Evolutionary conservation across 495 filamentous ascomycete genomes (phyloP).

Genomic region (Bathelium albidoporum): DNA sequence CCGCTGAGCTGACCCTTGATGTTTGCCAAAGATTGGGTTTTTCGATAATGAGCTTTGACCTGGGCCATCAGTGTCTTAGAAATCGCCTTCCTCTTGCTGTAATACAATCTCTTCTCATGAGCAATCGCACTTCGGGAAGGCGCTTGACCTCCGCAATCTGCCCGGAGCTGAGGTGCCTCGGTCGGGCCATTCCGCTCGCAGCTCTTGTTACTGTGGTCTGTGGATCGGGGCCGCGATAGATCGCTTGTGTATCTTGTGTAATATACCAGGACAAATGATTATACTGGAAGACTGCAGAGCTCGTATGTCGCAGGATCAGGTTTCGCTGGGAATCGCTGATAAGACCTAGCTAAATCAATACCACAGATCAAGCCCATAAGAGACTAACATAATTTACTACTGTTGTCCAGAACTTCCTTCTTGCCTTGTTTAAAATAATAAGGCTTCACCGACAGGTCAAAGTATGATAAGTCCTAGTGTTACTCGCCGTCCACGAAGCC

Average conservation of each 20-base stretch:
- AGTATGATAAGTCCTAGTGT: conserved; percentile 6
- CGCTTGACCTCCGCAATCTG: background rate
- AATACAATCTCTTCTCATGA: background rate
- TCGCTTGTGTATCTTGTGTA: conserved; percentile 6
- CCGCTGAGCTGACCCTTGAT: background rate
- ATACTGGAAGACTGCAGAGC: conserved; percentile 1
- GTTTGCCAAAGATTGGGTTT: background rate
- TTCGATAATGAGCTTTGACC: background rate
- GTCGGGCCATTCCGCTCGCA: conserved; percentile 7
- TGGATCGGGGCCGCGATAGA: conserved; percentile 4
- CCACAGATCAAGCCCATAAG: background rate
- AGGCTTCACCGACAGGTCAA: background rate
- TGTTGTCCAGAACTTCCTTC: conserved; percentile 10
- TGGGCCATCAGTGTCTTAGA: background rate
- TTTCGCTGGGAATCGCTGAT: conserved; percentile 12
- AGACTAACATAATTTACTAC: background rate
- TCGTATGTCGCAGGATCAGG: conserved; percentile 12
- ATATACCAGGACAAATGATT: conserved; percentile 7
- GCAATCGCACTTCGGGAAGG: background rate
- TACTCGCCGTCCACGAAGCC: background rate
- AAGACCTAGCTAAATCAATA: background rate
- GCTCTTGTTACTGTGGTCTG: conserved; percentile 4
- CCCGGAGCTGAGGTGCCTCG: background rate
- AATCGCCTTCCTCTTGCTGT: background rate
- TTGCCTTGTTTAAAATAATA: conserved; percentile 4